Base-by-base conservation (phyloP, 2,329 filamentous ascomycete genomes). In the Botrytis cinerea region DNA sequence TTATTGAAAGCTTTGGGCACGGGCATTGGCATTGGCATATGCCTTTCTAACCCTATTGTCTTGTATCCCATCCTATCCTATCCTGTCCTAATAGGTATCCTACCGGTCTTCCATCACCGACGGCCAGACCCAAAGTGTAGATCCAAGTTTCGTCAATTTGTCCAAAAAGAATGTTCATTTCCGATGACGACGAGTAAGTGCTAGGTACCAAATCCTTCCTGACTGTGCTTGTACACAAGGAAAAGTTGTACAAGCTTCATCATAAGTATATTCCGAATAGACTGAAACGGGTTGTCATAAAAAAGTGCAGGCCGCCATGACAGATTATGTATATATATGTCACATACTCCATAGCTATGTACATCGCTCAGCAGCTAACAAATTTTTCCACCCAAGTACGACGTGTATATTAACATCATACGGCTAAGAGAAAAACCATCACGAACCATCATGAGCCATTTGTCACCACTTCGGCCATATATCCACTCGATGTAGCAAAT, bases 391-490 rank as follows among this genome's bases (percentile, higher is more conserved):
- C 48, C 10, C 48, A 40, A 40, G 14, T 62, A 9, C 38, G 38
- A 38, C 7, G 38, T 38, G 18, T 62, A 62, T 62, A 62, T 62
- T 43, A 43, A n/a, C 12, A 67, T 40, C 35, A 20, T 22, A 68
- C 63, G 45, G 25, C 46, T 38, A 54, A 10, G 25, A 35, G 20
- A 67, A 67, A 38, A 51, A 28, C 64, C 46, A 40, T 67, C 46
- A 54, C 35, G 45, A 64, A 64, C 62, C 40, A 46, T 64, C 40
- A 64, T 45, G 43, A 68, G 46, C 64, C 48, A 68, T 57, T 68
- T 68, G 64, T 68, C 64, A 68, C 48, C 64, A 57, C 35, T n/a
- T 57, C 64, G 64, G 64, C 48, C 64, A 57, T 68, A 68, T 48
- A 68, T 48, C 64, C 64, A 68, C 64, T 57, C 35, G 7, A 54